phyloP scores from a whole-genome alignment of 2,329 filamentous ascomycete species.

The Leptographium radiaticola region DNA sequence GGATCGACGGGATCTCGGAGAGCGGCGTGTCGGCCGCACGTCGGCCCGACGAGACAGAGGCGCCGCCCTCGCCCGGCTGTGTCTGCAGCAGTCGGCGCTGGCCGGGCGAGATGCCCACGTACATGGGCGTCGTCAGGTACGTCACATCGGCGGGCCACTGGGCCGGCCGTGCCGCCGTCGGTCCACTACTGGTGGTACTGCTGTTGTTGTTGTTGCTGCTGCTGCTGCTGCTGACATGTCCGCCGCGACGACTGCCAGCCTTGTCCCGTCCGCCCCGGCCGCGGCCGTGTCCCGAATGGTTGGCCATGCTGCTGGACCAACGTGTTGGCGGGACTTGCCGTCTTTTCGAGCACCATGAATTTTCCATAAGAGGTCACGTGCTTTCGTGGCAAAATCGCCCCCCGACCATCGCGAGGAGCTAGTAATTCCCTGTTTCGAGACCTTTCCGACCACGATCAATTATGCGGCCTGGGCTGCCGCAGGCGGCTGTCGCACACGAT shows the following conservation, averaged over 20 bases:
- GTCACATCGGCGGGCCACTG: constrained; percentile 43
- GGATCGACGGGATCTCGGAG: constrained; percentile 9
- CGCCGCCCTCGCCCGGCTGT: constrained; percentile 10
- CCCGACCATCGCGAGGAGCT: not conserved
- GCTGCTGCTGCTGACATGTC: not conserved
- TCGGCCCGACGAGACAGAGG: too few species aligned
- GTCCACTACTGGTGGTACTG: not conserved
- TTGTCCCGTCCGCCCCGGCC: not conserved
- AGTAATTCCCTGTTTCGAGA: not conserved
- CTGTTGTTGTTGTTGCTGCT: not conserved
- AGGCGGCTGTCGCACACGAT: not conserved
- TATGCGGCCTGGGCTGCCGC: not conserved
- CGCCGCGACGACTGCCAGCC: too few species aligned
- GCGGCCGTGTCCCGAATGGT: too few species aligned
- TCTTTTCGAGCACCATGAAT: not conserved
- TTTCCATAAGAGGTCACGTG: constrained; percentile 8
- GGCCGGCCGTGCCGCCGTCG: constrained; percentile 24
- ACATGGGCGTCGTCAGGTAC: constrained; percentile 38
- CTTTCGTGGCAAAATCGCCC: constrained; percentile 11
- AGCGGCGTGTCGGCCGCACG: not conserved
- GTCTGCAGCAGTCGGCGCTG: constrained; percentile 28
- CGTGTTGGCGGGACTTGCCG: not conserved
- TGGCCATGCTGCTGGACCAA: too few species aligned
- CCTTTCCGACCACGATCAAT: not conserved
- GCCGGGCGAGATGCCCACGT: constrained; percentile 29